phyloP scores from a whole-genome alignment of 2,329 filamentous ascomycete genomes.

The Fusarium liriodendri region DNA sequence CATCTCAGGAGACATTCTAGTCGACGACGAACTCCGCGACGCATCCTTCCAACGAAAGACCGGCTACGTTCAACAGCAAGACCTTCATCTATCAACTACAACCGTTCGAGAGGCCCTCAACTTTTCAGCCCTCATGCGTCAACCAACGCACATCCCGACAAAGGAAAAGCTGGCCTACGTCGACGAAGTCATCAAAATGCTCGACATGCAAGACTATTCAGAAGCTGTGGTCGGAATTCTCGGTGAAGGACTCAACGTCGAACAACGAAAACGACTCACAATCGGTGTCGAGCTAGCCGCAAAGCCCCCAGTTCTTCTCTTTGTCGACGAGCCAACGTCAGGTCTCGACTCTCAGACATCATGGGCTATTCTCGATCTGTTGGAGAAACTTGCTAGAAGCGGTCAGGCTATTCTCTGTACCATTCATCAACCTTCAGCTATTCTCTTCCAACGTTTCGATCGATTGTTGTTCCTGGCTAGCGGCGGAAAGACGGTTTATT shows the following conservation, averaged over 20 bases:
- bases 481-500: conserved; percentile 73
- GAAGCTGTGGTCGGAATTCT: conserved; percentile 71
- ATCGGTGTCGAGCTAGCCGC: conserved; percentile 67
- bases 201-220: conserved; percentile 72
- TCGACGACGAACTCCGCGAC: conserved; percentile 72
- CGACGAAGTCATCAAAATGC: conserved; percentile 76
- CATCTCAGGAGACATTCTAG: conserved; percentile 80
- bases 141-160: conserved; percentile 73
- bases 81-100: conserved; percentile 82
- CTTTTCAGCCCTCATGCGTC: conserved; percentile 86
- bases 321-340: conserved; percentile 67
- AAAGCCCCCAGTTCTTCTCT: conserved; percentile 65
- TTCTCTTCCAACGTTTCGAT: conserved; percentile 65
- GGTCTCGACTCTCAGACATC: conserved; percentile 71
- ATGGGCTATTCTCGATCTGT: conserved; percentile 68
- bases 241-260: conserved; percentile 68
- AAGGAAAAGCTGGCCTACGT: conserved; percentile 85
- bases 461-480: conserved; percentile 68
- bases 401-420: conserved; percentile 63
- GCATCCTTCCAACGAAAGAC: conserved; percentile 87
- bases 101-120: conserved; percentile 86
- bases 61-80: conserved; percentile 89
- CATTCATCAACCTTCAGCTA: conserved; percentile 63
- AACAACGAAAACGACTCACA: conserved; percentile 68
- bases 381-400: conserved; percentile 66